A percentile compares a stretch with the other conserved stretches of the same genome.
These are phyloP conservation scores for Circinella minor DNA, from an alignment of 371 early-diverging fungal species.

Conservation along the genomic window DNA sequence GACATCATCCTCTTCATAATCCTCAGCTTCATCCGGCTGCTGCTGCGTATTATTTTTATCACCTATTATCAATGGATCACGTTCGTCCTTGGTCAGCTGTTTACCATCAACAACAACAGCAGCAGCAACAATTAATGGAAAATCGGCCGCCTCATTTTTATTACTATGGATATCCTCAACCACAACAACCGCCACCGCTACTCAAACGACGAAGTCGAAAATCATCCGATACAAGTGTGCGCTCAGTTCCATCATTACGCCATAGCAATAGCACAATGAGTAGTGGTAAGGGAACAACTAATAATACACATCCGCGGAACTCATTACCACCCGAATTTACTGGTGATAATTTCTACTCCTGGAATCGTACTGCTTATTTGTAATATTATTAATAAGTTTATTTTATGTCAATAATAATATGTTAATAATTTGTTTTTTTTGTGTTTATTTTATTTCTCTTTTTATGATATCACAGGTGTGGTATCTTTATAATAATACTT, in stretches of 20 bases:
- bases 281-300: background rate
- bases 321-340: background rate
- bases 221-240: slow-evolving; percentile 8
- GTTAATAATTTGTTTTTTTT: too few relatives aligned
- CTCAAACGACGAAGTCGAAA: background rate
- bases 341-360: background rate
- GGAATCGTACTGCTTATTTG: slow-evolving; percentile 6
- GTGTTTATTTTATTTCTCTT: background rate
- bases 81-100: slow-evolving; percentile 8
- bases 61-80: background rate
- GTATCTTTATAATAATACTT: background rate
- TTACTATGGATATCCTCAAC: background rate
- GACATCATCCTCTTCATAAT: too few relatives aligned
- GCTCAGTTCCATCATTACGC: background rate
- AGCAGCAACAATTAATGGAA: background rate
- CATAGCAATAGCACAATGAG: slow-evolving; percentile 2
- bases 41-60: slow-evolving; percentile 3
- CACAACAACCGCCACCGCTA: background rate
- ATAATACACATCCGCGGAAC: background rate
- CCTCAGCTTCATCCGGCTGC: background rate
- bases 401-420: background rate
- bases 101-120: background rate
- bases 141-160: slow-evolving; percentile 5
- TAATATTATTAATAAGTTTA: background rate
- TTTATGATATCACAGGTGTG: background rate